These are phyloP conservation scores for Xylaria nigripes DNA, from an alignment of 495 filamentous ascomycete genomes.

Conservation along the genomic window DNA sequence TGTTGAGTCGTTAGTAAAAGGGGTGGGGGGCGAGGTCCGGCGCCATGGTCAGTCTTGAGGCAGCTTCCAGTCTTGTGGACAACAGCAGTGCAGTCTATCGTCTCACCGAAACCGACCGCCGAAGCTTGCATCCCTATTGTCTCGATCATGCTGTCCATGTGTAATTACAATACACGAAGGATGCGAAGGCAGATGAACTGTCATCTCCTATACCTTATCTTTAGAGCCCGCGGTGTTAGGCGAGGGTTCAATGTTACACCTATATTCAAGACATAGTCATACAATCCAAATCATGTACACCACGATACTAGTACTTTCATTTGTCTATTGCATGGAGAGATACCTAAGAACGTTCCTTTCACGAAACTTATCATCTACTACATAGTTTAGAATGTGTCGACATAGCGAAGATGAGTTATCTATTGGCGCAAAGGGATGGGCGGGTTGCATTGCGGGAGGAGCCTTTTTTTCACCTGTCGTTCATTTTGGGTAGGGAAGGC, in stretches of 20 bases:
- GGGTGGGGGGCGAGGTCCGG: too few species aligned
- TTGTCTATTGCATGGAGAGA: neutral
- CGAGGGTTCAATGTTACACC: neutral
- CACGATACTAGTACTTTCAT: neutral
- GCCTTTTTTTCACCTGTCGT: conserved; percentile 1
- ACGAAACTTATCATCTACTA: conserved; percentile 7
- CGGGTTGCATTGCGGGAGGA: conserved; percentile 1
- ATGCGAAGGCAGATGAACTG: neutral
- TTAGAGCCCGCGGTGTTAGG: neutral
- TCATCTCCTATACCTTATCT: neutral
- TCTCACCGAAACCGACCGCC: neutral
- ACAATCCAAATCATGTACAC: neutral
- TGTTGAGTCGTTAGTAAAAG: conserved; percentile 33
- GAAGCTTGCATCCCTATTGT: neutral
- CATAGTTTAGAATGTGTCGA: conserved; percentile 8
- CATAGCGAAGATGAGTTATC: neutral
- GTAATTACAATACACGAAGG: too few species aligned
- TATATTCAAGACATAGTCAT: neutral
- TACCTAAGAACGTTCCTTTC: conserved; percentile 6
- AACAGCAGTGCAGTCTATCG: neutral
- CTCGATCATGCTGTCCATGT: neutral
- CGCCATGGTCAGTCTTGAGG: too few species aligned
- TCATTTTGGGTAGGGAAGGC: neutral
- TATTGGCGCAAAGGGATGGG: conserved; percentile 1
- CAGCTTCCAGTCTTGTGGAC: neutral